Evolutionary conservation across 208 protist species (phyloP).

Genomic region (Polymyxa betae): DNA sequence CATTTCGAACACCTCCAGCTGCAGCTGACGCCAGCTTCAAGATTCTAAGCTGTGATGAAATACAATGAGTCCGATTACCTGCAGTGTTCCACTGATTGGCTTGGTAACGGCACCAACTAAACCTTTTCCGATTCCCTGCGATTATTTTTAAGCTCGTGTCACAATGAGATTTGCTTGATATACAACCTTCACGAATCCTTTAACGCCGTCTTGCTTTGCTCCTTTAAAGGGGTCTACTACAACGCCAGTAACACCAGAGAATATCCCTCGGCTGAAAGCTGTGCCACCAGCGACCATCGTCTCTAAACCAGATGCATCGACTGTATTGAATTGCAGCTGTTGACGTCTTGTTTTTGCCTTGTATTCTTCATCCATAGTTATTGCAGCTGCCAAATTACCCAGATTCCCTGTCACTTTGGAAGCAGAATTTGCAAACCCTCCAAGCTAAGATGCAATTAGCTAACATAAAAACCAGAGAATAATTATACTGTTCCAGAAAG

Average conservation of each 20-base stretch:
- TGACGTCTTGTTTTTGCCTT: background rate
- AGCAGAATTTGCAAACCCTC: slow-evolving; percentile 12
- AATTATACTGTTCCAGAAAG: slow-evolving; percentile 13
- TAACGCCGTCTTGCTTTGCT: background rate
- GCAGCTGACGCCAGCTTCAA: slow-evolving; percentile 39
- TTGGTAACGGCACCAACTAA: slow-evolving; percentile 13
- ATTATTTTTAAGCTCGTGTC: background rate
- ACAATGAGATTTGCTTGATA: background rate
- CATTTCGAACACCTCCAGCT: slow-evolving; percentile 34
- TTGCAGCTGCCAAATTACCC: slow-evolving; percentile 9
- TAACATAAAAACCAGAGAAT: background rate
- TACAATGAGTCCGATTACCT: background rate
- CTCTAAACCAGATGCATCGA: background rate
- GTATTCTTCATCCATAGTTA: slow-evolving; percentile 32
- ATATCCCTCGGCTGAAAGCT: slow-evolving; percentile 5
- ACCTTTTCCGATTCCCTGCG: slow-evolving; percentile 38
- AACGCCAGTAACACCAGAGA: slow-evolving; percentile 29
- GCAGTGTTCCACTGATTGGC: slow-evolving; percentile 39
- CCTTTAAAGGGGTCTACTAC: slow-evolving; percentile 1
- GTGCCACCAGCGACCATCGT: slow-evolving; percentile 2
- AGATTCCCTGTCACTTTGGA: slow-evolving; percentile 42
- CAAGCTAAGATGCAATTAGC: background rate
- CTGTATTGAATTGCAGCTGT: slow-evolving; percentile 5
- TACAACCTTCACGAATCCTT: slow-evolving; percentile 12
- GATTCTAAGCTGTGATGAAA: background rate